Evolutionary conservation across 257 asterid species (phyloP), one percentile per base, ranked within the genome.

Genomic region (Handroanthus guayacan): DNA sequence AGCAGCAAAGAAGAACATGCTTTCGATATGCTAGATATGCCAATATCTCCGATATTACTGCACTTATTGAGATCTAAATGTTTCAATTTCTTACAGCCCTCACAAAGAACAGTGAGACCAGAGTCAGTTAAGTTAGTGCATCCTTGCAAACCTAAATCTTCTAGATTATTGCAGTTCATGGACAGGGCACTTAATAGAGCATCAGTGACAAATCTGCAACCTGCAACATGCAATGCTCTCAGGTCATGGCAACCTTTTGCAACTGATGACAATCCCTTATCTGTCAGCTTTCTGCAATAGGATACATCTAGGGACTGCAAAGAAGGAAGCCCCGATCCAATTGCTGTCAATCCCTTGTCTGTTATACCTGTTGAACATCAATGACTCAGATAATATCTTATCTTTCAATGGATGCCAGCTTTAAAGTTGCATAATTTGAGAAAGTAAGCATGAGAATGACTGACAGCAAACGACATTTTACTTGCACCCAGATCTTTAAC

Each of bases 271-370:
- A 95, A 79, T 9, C 99, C 99, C 88, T 86, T 85, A 80, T 92
- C 97, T 0, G 97, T 88, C 48, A 95, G 82, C 84, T 89, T 93
- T 81, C 96, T 87, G 89, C 99, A 92, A 84, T 91, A 80, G 71
- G 98, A 91, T 41, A 88, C 96, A 63, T 95, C 99, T 68, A 95
- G 80, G 67, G 87, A 89, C 82, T 86, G 94, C 56, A 95, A 82
- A 77, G 75, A 83, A 74, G 85, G 86, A 62, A 95, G 90, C 80
- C 90, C 84, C 6, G 89, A 79, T 62, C 91, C 97, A 64, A 95
- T 83, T 62, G 91, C 88, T 18, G 75, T 31, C 84, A 95, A 69
- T 81, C 98, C 99, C 47, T 80, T 76, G 75, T 95, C 98, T 31
- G 98, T 88, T 81, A 95, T 86, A 72, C 97, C 99, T 95, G 87